phyloP scores from a whole-genome alignment of 2,329 filamentous ascomycete genomes.

The Cadophora luteo-olivacea region DNA sequence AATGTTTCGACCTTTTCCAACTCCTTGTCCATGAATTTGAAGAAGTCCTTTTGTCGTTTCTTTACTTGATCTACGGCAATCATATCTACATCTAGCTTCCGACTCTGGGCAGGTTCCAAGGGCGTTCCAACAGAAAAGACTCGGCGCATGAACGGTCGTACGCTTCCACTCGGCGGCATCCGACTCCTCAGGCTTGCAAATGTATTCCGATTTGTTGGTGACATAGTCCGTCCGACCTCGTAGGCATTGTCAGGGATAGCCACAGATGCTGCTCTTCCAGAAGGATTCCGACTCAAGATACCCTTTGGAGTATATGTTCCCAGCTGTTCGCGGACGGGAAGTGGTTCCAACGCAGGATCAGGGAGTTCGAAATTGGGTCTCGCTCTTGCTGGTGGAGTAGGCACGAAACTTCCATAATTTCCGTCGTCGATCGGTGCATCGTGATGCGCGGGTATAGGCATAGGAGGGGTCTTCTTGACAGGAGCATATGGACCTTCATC shows the following conservation, averaged over 20 bases:
- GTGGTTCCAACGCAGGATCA: constrained; percentile 55
- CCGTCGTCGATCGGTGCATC: constrained; percentile 39
- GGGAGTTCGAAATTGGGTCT: constrained; percentile 61
- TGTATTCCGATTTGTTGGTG: constrained; percentile 35
- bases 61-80: constrained; percentile 70
- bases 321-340: neutral
- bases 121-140: constrained; percentile 41
- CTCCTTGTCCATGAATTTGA: constrained; percentile 81
- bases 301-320: neutral
- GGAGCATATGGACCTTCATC: constrained; percentile 28
- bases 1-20: constrained; percentile 92
- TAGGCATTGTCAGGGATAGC: constrained; percentile 47
- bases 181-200: constrained; percentile 37
- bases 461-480: constrained; percentile 43
- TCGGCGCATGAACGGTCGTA: constrained; percentile 37
- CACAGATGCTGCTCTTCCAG: constrained; percentile 25
- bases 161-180: constrained; percentile 31
- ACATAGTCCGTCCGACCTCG: constrained; percentile 50
- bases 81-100: constrained; percentile 55
- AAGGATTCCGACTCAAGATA: constrained; percentile 10
- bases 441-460: constrained; percentile 42
- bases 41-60: constrained; percentile 82
- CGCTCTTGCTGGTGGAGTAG: constrained; percentile 53
- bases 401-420: constrained; percentile 69
- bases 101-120: constrained; percentile 49